A percentile compares a stretch with the other conserved stretches of the same genome.
These are phyloP conservation scores for Anisodus acutangulus DNA, from an alignment of 257 asterid species.

Conservation along the genomic window DNA sequence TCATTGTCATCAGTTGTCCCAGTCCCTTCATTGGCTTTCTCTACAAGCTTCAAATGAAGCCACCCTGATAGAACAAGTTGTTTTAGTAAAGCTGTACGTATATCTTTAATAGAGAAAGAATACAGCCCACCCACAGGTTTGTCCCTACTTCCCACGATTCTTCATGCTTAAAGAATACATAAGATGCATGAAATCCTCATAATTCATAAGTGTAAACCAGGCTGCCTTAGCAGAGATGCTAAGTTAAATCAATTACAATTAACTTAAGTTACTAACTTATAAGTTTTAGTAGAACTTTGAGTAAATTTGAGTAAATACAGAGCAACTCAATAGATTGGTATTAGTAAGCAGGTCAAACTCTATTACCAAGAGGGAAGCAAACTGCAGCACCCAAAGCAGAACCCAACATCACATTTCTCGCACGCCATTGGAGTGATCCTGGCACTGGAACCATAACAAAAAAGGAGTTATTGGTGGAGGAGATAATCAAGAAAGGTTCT, in stretches of 20 bases:
- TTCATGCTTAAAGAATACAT: not conserved
- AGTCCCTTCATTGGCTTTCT: slow-evolving; percentile 79
- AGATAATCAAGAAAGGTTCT: slow-evolving; percentile 26
- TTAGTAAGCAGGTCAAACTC: not conserved
- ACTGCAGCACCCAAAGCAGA: slow-evolving; percentile 88
- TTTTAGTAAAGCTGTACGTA: slow-evolving; percentile 30
- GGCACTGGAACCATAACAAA: slow-evolving; percentile 68
- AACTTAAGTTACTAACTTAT: not conserved
- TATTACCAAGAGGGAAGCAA: slow-evolving; percentile 90
- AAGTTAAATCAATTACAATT: not conserved
- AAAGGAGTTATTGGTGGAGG: not conserved
- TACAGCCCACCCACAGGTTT: not conserved
- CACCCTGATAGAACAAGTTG: slow-evolving; percentile 60
- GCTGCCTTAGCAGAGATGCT: not conserved
- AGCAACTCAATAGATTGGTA: not conserved
- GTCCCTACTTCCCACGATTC: slow-evolving; percentile 12
- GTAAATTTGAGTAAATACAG: not conserved
- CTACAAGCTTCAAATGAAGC: slow-evolving; percentile 88
- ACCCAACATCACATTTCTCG: slow-evolving; percentile 84
- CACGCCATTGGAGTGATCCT: slow-evolving; percentile 87
- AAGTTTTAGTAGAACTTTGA: not conserved
- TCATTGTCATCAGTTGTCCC: slow-evolving; percentile 36
- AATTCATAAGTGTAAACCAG: not conserved
- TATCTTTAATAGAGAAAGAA: not conserved
- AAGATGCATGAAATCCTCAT: not conserved